Conservation (phyloP, 495 filamentous ascomycete genomes). For the Glarea lozoyensis region DNA sequence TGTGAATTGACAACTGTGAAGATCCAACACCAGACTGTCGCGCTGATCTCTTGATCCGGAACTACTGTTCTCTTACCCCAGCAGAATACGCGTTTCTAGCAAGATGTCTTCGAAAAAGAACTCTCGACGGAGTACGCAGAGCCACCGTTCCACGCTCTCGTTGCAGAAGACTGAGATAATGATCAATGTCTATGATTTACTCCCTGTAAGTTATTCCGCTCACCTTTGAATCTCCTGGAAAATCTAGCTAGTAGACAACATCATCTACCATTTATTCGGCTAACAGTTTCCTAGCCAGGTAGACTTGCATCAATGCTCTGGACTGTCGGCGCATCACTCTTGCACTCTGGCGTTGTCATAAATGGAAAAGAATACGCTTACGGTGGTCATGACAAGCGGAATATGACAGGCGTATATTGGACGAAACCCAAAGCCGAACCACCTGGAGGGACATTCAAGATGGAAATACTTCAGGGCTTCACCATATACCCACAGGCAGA, state of each 20-base stretch:
- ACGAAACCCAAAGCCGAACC: slow-evolving; percentile 58
- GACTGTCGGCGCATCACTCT: slow-evolving; percentile 59
- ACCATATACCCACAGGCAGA: slow-evolving; percentile 52
- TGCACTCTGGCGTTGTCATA: slow-evolving; percentile 75
- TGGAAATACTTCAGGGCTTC: slow-evolving; percentile 63
- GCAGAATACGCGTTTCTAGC: too few relatives aligned
- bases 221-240: neutral
- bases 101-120: slow-evolving; percentile 31
- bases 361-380: slow-evolving; percentile 70
- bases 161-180: slow-evolving; percentile 59
- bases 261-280: too few relatives aligned
- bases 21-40: too few relatives aligned
- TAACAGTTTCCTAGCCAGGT: slow-evolving; percentile 50
- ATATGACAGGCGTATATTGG: slow-evolving; percentile 68
- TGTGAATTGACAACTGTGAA: too few relatives aligned
- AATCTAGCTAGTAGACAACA: too few relatives aligned
- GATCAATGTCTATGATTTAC: slow-evolving; percentile 75
- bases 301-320: slow-evolving; percentile 59
- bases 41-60: too few relatives aligned
- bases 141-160: slow-evolving; percentile 47
- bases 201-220: slow-evolving; percentile 44
- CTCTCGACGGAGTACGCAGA: slow-evolving; percentile 29
- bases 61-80: too few relatives aligned
- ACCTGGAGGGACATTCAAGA: slow-evolving; percentile 62
- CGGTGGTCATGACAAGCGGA: slow-evolving; percentile 63